Evolutionary conservation across 768 basidiomycete genomes (phyloP), one percentile per base, ranked within the genome.

Genomic region (Tephrocybe rancida): DNA sequence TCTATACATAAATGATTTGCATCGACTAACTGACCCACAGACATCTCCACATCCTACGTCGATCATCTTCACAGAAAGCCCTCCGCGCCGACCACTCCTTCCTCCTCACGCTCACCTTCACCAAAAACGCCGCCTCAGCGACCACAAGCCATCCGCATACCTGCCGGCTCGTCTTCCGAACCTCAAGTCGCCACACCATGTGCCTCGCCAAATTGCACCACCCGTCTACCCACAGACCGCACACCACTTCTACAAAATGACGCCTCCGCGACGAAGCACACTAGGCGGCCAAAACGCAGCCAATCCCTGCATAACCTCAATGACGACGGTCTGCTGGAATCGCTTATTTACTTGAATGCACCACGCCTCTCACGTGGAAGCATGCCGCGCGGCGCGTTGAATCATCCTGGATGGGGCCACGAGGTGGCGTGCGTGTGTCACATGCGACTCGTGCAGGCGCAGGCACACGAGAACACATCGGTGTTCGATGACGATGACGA

Each of bases 31-130:
- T 56, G 37, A 29, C 19, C 19, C 16, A 5, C 60, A 92, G 91
- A 90, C 61, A 67, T 83, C 41, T 91, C 90, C 18, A 90, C 87
- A 0, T 79, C 86, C 2, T 91, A 84, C 59, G 91, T 91, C 11
- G 84, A 91, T 49, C 77, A 75, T 48, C 77, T 92, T 0, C 85
- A 90, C 0, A 81, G 83, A 1, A 80, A 83, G 50, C 70, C 80
- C 1, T 88, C 87, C 1, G 76, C 79, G 3, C 69, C 78, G 5
- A 56, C 78, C 21, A 73, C 82, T 11, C 70, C 70, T 18, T 49
- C 48, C 8, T 47, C 64, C n/a, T 75, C 73, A 11, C 56, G 52
- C 4, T 37, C 55, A 16, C 54, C 60, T 16, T 70, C 60, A 5
- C 63, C 51, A 13, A 60, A 45, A 53, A 62, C 61, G 45, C 67